Base-by-base conservation (phyloP, 371 early-diverging fungal species). In the Coemansia sp. region DNA sequence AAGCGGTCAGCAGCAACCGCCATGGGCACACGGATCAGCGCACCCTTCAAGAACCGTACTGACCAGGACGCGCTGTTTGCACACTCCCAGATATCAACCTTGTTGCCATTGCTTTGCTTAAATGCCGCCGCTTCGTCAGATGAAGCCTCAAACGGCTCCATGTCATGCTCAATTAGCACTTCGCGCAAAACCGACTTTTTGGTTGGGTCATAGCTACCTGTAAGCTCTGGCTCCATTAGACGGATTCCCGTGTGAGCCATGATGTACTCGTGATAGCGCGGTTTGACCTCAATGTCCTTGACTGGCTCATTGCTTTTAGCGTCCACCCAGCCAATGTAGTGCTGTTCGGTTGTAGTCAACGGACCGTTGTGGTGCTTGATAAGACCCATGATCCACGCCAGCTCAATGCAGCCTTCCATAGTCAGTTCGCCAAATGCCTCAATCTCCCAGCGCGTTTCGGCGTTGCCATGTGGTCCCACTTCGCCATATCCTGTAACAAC, bases 301-400 rank as follows among this genome's bases (percentile, higher is more conserved):
- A 96, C 92, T 48, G 97, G 95, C 78, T 94, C 92, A 56, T 84
- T 85, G 67, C 94, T 85, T 80, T 89, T 89, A 65, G 88, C 87
- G 76, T 95, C 95, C 16, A 96, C 86, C 97, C 97, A 96, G 34
- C 97, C 97, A 79, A 91, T 84, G 84, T 94, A 94, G 72, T 79
- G 81, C 10, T 80, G 54, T 26, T 88, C 88, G 76, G 85, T 85
- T 83, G 90, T 89, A 81, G 92, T 87, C 69, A 94, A 84, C 50
- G 87, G 86, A 39, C 95, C 95, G 66, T 90, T 87, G 81, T 87
- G 87, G 79, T 93, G 93, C 81, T 89, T 90, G 81, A 96, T 93
- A 72, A 86, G 88, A 59, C 95, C 95, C 95, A 95, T 95, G 76
- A 95, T 92, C 95, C 97, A 95, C 27, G 97, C 95, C 90, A 96